Conservation (phyloP, 192 early-diverging fungal genomes). For the Coemansia sp. region DNA sequence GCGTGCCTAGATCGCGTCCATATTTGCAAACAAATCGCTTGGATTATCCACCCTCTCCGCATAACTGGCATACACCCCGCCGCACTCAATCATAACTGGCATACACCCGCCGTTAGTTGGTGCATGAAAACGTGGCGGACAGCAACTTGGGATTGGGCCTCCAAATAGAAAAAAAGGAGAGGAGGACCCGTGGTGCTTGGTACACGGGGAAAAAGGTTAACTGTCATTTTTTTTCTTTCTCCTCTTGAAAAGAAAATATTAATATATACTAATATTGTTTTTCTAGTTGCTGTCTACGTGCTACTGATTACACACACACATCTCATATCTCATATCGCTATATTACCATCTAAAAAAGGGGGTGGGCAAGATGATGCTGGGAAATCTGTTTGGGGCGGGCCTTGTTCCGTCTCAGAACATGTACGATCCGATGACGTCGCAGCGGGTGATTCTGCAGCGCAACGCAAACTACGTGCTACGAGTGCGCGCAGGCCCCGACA, state of each 20-base stretch:
- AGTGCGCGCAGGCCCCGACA: slow-evolving; percentile 51
- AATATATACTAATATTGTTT: no score
- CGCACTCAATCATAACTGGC: no score
- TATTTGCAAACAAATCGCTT: not conserved
- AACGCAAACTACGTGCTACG: slow-evolving; percentile 56
- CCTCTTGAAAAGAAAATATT: no score
- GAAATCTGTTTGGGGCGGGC: slow-evolving; percentile 46
- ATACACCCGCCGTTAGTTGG: not conserved
- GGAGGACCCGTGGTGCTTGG: not conserved
- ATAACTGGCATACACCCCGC: not conserved
- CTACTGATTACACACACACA: no score
- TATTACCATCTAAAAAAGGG: not conserved
- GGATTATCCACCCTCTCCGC: not conserved
- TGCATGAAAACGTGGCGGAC: slow-evolving; percentile 3
- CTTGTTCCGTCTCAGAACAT: slow-evolving; percentile 46
- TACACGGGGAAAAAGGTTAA: no score
- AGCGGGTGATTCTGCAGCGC: slow-evolving; percentile 51
- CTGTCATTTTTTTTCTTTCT: not conserved
- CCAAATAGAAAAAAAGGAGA: not conserved
- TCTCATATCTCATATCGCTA: no score
- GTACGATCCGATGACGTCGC: slow-evolving; percentile 49
- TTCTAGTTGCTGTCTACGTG: no score
- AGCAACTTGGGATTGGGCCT: not conserved
- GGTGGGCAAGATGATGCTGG: slow-evolving; percentile 56
- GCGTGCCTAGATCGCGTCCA: not conserved